These are phyloP conservation scores for Phyllostachys edulis DNA, from an alignment of 176 grass and related monocot species.

Conservation along the genomic window DNA sequence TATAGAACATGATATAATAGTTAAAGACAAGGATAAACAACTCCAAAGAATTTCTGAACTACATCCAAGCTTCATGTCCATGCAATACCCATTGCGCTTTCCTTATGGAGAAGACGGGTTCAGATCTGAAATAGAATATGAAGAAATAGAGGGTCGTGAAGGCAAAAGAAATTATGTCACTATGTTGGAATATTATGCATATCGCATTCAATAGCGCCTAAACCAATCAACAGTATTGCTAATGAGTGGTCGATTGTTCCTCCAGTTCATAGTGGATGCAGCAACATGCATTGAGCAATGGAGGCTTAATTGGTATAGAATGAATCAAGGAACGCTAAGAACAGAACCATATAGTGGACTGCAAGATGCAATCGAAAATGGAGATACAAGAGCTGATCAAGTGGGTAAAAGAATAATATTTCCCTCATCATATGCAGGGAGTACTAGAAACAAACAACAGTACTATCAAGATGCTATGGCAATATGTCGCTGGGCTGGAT, in stretches of 20 bases:
- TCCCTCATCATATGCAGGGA: too few species aligned
- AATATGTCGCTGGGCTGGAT: too few species aligned
- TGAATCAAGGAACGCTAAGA: background rate
- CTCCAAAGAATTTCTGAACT: too few species aligned
- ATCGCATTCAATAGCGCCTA: conserved; percentile 3
- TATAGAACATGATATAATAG: conserved; percentile 12
- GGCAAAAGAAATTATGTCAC: conserved; percentile 23
- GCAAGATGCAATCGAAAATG: background rate
- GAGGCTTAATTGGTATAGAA: conserved; percentile 2
- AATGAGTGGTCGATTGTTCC: too few species aligned
- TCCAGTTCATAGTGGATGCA: background rate
- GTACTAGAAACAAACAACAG: too few species aligned
- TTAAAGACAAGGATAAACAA: conserved; percentile 14
- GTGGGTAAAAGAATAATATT: too few species aligned
- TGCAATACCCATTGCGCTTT: too few species aligned
- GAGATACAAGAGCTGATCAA: background rate
- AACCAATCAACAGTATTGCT: background rate
- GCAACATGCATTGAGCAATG: background rate
- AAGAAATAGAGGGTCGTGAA: background rate
- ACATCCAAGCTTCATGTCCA: too few species aligned
- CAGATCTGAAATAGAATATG: too few species aligned
- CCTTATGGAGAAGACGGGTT: too few species aligned
- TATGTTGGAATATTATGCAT: conserved; percentile 33
- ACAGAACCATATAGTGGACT: conserved; percentile 1
- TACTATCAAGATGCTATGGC: too few species aligned